Conservation (phyloP, 2,329 filamentous ascomycete species). For the Stagonosporopsis cucurbitacearum region DNA sequence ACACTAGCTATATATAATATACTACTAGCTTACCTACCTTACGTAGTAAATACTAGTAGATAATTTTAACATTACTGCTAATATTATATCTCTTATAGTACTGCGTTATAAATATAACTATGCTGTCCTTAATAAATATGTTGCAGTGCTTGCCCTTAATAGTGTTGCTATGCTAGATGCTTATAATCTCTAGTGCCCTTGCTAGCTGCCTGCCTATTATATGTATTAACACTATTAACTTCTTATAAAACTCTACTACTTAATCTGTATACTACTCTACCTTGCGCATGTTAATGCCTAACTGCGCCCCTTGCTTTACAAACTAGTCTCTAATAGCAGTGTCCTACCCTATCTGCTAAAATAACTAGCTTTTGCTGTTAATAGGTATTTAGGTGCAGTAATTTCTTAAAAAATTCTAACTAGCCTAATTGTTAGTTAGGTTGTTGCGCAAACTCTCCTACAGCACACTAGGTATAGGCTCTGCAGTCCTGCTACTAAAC, state of each 20-base stretch:
- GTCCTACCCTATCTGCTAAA: too few relatives aligned
- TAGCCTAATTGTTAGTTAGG: background rate
- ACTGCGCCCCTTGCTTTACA: background rate
- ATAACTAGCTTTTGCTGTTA: background rate
- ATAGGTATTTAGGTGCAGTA: background rate
- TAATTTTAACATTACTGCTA: background rate
- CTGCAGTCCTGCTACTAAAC: too few relatives aligned
- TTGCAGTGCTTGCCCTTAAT: background rate
- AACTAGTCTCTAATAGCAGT: too few relatives aligned
- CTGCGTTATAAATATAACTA: slow-evolving; percentile 3
- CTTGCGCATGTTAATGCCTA: background rate
- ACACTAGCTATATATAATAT: slow-evolving; percentile 12
- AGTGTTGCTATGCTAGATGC: slow-evolving; percentile 2
- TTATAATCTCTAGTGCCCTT: background rate
- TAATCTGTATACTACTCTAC: background rate
- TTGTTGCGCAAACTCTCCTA: background rate
- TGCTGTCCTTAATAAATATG: slow-evolving; percentile 10
- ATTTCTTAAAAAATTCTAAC: slow-evolving; percentile 4
- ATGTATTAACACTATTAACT: background rate
- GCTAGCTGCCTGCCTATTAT: background rate
- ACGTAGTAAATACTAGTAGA: slow-evolving; percentile 11
- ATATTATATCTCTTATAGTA: slow-evolving; percentile 7
- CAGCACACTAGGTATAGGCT: too few relatives aligned
- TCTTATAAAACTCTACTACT: background rate
- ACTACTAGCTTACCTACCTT: slow-evolving; percentile 7